phyloP scores from a whole-genome alignment of 2,329 filamentous ascomycete genomes.

The Clarireedia sp. region DNA sequence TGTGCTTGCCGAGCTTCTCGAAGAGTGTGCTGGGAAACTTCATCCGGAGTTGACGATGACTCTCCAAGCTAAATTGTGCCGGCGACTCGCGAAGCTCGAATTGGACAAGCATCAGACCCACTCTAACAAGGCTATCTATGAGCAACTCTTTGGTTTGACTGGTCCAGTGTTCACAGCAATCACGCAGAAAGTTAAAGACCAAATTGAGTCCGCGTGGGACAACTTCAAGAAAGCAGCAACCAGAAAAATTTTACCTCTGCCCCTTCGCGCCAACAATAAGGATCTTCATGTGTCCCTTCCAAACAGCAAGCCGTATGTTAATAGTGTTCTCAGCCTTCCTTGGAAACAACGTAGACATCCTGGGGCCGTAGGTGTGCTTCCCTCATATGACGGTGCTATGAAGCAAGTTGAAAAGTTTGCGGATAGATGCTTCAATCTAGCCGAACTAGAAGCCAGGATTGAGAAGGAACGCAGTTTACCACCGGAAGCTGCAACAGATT shows the following conservation, averaged over 20 bases:
- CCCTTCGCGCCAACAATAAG: conserved; percentile 30
- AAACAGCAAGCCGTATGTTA: conserved; percentile 29
- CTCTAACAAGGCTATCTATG: conserved; percentile 18
- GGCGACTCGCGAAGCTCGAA: conserved; percentile 51
- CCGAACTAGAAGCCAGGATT: too few species aligned
- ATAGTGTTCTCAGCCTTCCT: too few species aligned
- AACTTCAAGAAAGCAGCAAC: conserved; percentile 32
- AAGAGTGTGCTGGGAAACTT: conserved; percentile 29
- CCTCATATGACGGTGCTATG: too few species aligned
- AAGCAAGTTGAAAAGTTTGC: too few species aligned
- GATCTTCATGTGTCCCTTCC: conserved; percentile 33
- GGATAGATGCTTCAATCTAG: too few species aligned
- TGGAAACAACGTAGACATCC: too few species aligned
- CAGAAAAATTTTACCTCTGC: conserved; percentile 36
- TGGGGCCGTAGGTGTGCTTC: too few species aligned
- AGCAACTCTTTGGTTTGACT: conserved; percentile 26
- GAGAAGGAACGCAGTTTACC: too few species aligned
- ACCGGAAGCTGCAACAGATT: too few species aligned
- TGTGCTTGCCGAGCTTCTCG: conserved; percentile 40
- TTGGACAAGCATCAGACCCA: conserved; percentile 27
- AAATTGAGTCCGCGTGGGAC: conserved; percentile 34
- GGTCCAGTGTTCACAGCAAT: conserved; percentile 24
- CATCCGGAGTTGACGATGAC: conserved; percentile 32
- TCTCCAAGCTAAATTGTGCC: conserved; percentile 46
- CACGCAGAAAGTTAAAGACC: conserved; percentile 26